These are phyloP conservation scores for Boletus reticulatus DNA, from an alignment of 768 basidiomycete genomes.

Conservation along the genomic window DNA sequence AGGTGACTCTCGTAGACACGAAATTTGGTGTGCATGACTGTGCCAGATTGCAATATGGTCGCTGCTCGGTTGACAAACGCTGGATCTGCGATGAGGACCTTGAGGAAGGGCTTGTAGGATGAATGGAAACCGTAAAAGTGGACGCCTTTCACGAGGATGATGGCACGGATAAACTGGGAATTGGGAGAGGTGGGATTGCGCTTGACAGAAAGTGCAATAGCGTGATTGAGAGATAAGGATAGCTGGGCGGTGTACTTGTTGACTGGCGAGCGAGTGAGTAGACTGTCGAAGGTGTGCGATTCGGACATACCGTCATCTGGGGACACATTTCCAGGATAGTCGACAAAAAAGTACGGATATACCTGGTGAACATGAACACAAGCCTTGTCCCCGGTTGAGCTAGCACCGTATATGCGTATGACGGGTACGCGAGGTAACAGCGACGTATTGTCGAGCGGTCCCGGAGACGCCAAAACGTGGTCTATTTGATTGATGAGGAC, in stretches of 20 bases:
- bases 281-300: no score
- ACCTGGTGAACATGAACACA: conserved; percentile 66
- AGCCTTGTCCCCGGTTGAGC: conserved; percentile 71
- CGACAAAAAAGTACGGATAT: conserved; percentile 4
- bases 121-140: conserved; percentile 95
- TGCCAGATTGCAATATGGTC: conserved; percentile 78
- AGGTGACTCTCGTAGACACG: conserved; percentile 88
- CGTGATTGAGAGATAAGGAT: conserved; percentile 77
- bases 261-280: background rate
- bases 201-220: conserved; percentile 78
- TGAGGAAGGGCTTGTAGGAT: conserved; percentile 84
- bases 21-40: conserved; percentile 77
- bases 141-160: conserved; percentile 89
- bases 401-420: conserved; percentile 82
- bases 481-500: no score
- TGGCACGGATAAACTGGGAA: conserved; percentile 66
- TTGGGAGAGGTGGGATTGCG: conserved; percentile 60
- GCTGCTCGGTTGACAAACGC: conserved; percentile 62
- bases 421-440: conserved; percentile 23
- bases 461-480: no score
- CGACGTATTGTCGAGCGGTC: no score
- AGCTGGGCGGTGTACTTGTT: conserved; percentile 68
- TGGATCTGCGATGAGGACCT: conserved; percentile 77
- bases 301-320: conserved; percentile 55
- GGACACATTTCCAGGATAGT: conserved; percentile 69